Evolutionary conservation across 495 filamentous ascomycete genomes (phyloP).

Genomic region (Neurospora sp.): DNA sequence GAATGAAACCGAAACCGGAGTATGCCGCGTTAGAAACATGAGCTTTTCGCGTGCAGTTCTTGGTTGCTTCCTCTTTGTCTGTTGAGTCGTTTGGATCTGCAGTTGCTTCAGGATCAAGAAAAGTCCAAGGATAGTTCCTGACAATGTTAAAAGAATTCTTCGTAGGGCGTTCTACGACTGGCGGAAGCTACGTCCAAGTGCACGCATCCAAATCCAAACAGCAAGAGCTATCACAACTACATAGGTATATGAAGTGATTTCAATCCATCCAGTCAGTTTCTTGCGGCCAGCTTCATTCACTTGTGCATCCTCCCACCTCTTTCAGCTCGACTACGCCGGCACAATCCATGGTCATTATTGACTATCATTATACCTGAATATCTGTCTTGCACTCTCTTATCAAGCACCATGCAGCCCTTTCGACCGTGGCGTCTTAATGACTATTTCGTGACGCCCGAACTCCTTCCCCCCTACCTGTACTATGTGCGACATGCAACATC

Average conservation of each 20-base stretch:
- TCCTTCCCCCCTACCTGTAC: background rate
- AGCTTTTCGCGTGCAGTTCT: background rate
- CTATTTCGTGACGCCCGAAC: background rate
- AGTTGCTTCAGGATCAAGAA: background rate
- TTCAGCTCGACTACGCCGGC: background rate
- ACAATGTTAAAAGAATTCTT: background rate
- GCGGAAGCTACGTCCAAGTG: background rate
- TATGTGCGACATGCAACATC: background rate
- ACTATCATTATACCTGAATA: background rate
- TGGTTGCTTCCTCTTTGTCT: background rate
- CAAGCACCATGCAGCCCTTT: background rate
- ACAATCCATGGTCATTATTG: background rate
- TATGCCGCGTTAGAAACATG: background rate
- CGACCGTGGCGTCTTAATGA: background rate
- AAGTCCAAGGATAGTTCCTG: background rate
- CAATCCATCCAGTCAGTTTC: background rate
- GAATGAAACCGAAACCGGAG: background rate
- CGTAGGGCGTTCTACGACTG: background rate
- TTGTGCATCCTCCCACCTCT: background rate
- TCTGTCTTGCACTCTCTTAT: background rate
- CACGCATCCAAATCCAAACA: background rate
- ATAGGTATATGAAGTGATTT: background rate
- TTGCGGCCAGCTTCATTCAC: background rate
- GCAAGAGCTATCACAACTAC: background rate
- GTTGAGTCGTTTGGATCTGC: background rate